Evolutionary conservation across 805 yeast species (phyloP).

Genomic region (Maudiozyma barnettii): DNA sequence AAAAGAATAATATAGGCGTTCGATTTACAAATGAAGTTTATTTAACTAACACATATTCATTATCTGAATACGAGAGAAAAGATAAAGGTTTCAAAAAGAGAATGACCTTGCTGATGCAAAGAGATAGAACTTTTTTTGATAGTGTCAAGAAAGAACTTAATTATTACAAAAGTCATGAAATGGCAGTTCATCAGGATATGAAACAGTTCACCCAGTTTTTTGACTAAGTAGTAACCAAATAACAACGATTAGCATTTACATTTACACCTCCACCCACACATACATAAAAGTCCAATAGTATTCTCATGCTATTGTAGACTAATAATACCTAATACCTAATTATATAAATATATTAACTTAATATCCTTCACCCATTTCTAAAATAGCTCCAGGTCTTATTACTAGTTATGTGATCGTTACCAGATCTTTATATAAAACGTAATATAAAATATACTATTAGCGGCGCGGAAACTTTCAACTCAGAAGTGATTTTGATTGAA

Average conservation of each 20-base stretch:
- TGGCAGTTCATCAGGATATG: conserved; percentile 60
- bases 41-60: conserved; percentile 22
- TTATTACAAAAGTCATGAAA: conserved; percentile 49
- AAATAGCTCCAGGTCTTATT: no score
- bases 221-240: neutral
- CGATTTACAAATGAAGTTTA: conserved; percentile 22
- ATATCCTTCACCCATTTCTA: no score
- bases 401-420: no score
- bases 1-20: conserved; percentile 2
- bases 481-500: no score
- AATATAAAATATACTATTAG: no score
- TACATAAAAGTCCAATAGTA: no score
- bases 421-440: no score
- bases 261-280: no score
- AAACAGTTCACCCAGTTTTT: conserved; percentile 49
- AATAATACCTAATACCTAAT: no score
- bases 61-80: conserved; percentile 22
- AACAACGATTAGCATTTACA: neutral
- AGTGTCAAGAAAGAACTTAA: conserved; percentile 56
- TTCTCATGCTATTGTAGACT: no score
- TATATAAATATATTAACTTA: neutral
- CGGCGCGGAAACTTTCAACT: no score
- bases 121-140: conserved; percentile 14
- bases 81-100: conserved; percentile 17
- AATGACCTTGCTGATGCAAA: conserved; percentile 11